A percentile compares a stretch with the other conserved stretches of the same genome.
Evolutionary conservation across 345 rosid species (phyloP).

Genomic region (Salix viminalis): DNA sequence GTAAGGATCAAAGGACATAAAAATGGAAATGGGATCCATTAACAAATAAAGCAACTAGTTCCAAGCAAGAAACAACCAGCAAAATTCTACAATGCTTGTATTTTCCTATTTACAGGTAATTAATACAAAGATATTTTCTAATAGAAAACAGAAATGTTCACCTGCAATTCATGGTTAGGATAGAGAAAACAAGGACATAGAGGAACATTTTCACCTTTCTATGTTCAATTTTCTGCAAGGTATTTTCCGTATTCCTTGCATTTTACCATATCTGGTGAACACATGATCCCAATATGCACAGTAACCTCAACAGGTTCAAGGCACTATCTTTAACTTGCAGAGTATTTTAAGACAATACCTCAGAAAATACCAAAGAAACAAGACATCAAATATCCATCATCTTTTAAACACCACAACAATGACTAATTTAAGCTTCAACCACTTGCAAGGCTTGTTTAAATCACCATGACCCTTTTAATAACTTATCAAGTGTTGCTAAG

Average conservation of each 20-base stretch:
- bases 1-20: background rate
- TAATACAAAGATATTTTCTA: background rate
- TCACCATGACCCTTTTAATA: background rate
- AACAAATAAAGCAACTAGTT: background rate
- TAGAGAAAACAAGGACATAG: background rate
- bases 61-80: background rate
- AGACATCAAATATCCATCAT: background rate
- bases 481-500: background rate
- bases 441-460: background rate
- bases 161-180: background rate
- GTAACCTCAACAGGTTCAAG: background rate
- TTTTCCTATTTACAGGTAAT: background rate
- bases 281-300: background rate
- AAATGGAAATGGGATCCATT: background rate
- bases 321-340: background rate
- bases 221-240: background rate
- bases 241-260: background rate
- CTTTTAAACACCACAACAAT: background rate
- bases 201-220: background rate
- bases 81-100: background rate
- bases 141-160: background rate
- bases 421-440: background rate
- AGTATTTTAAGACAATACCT: background rate
- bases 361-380: background rate
- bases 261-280: background rate